Base-by-base conservation (phyloP, 139 green algal species). In the Pedinophyceae sp. region DNA sequence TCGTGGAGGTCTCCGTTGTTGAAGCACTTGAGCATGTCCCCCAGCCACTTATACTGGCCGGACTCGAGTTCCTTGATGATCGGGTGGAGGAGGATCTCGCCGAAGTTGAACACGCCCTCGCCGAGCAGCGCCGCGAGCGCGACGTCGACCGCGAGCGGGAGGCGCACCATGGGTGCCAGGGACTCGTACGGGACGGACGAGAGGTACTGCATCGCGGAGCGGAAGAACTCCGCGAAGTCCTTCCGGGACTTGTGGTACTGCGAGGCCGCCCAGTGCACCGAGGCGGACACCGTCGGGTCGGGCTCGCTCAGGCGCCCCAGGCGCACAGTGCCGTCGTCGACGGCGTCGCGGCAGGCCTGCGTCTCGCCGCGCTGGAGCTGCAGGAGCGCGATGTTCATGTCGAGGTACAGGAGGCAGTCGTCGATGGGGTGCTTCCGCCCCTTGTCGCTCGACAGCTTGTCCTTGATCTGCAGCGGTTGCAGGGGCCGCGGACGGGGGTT, bases 31-130 rank as follows among this genome's bases (percentile, higher is more conserved):
- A 62, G 53, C 51, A 51, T 34, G 6, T 38, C 3, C 20, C 24
- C n/a, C 17, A 59, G 50, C 34, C 30, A 66, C 10, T 16, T 5
- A 24, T 55, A 38, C 50, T 20, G 20, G 5, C 17, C 39, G 22
- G 20, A 4, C 17, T 23, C 19, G 5, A 50, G 2, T 3, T 22
- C 20, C 20, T 5, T 64, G 23, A 94, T 69, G 43, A 99, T 93
- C 29, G 92, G 92, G 71, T 99, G 92, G 63, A 84, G 77, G 48
- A 99, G 69, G 51, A 99, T 81, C 80, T 97, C 88, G 2, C 85
- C 92, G 74, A 99, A 97, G 69, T 76, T 88, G 81, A 94, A 97
- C 22, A 97, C 66, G 61, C 82, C 70, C 30, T 97, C 83, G 1
- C 88, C 92, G 28, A 99, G 79, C 46, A 99, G 73, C 15, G 92